These are phyloP conservation scores for Euphorbia schlechtendalii DNA, from an alignment of 441 rosid species.

Conservation along the genomic window DNA sequence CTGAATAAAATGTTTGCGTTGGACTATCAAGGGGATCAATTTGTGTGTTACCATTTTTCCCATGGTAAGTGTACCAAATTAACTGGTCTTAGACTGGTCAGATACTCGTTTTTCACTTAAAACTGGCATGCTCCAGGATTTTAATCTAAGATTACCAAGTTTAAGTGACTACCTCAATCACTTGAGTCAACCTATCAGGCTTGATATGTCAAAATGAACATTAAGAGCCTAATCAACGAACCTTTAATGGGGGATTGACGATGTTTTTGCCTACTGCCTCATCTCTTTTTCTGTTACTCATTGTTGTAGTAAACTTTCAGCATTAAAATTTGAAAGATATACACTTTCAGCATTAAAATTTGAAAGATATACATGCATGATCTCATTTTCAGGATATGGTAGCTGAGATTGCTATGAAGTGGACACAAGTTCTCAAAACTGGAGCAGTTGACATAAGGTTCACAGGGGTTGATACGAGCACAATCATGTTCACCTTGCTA, in stretches of 20 bases:
- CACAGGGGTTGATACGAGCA: conserved; percentile 60
- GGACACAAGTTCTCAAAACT: conserved; percentile 63
- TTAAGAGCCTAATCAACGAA: no score
- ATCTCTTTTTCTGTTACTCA: background rate
- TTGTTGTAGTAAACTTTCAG: background rate
- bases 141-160: no score
- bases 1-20: no score
- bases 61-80: no score
- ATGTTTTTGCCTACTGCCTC: background rate
- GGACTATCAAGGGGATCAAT: background rate
- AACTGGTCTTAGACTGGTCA: background rate
- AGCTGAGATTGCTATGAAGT: conserved; percentile 56
- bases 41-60: no score
- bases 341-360: background rate
- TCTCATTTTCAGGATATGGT: conserved; percentile 45
- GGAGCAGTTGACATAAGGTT: conserved; percentile 65
- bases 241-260: no score
- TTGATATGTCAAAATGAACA: no score
- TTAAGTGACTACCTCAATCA: no score
- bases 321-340: background rate
- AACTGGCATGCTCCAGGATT: no score
- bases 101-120: background rate
- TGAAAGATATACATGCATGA: background rate
- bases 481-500: conserved; percentile 75
- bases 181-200: background rate